Base-by-base conservation (phyloP, 345 rosid species). In the Salix viminalis region DNA sequence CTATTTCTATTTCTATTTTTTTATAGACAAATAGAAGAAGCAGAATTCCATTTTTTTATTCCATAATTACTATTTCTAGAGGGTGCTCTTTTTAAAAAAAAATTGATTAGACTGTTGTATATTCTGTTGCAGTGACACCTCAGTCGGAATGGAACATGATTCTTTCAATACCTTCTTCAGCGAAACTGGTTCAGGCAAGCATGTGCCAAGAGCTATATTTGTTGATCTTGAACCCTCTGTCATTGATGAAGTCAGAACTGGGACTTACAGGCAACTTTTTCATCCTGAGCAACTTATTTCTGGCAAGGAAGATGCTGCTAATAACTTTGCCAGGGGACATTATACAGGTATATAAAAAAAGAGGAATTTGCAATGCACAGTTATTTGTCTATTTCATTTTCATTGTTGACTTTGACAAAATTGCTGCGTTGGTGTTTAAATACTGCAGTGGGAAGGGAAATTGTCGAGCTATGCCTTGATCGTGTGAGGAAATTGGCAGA, bases 251-350 rank as follows among this genome's bases (percentile, higher is more conserved):
- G 89, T 91, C 76, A 87, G 94, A 83, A 76, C 88, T 23, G 97
- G 97, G 70, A 18, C 82, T 23, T 93, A 89, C 76, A 86, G 96
- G 44, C 97, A 93, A 76, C 94, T 93, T 79, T 93, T 93, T 77
- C 97, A 93, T 75, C 97, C 96, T 4, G 96, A 93, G 86, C 97
- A 93, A 76, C 96, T 93, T 86, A 93, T 93, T 71, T 90, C 96
- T 44, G 93, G 96, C 81, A 93, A 93, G 85, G 97, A 93, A 84
- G 97, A 93, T 75, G 93, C 96, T 67, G 97, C 97, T 41, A 93
- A 91, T 83, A 91, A 93, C 86, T 93, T 91, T 83, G 96, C 97
- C 67, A 90, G 97, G 83, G 96, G 97, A 62, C 97, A 93, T 83
- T 93, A 93, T 79, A 91, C 94, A 56, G 91, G 97, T 88, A 41